Evolutionary conservation across 441 rosid species (phyloP).

Genomic region (Croton laevigatus): DNA sequence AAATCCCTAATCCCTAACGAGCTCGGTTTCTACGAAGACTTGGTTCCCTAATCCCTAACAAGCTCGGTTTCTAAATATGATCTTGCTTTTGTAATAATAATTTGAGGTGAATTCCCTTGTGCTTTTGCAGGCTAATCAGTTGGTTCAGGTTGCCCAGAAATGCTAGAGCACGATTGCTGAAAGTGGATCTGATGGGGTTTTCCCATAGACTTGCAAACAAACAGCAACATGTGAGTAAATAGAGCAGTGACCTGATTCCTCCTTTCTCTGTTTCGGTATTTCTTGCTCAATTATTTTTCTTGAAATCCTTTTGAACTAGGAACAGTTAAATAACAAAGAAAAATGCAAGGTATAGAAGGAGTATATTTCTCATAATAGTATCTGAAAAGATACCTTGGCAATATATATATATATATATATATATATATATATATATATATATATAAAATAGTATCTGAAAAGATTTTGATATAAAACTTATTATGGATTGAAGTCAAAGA

Average conservation of each 20-base stretch:
- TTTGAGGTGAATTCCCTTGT: constrained; percentile 6
- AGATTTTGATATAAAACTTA: too few species aligned
- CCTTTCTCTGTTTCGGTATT: constrained; percentile 2
- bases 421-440: too few species aligned
- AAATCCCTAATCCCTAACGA: too few species aligned
- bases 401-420: too few species aligned
- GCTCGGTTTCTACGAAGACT: too few species aligned
- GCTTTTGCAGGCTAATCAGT: constrained; percentile 74
- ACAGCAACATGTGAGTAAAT: constrained; percentile 79
- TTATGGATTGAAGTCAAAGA: too few species aligned
- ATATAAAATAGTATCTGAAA: too few species aligned
- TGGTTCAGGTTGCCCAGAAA: constrained; percentile 93
- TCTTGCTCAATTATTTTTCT: neutral
- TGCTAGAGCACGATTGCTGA: constrained; percentile 92
- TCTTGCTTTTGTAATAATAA: neutral
- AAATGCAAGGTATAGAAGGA: neutral
- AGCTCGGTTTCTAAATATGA: neutral
- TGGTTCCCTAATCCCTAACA: too few species aligned
- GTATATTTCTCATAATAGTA: neutral
- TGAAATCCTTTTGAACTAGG: neutral
- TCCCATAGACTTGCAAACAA: constrained; percentile 88
- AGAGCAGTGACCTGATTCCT: neutral
- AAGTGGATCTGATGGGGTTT: constrained; percentile 87
- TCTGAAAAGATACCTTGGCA: too few species aligned
- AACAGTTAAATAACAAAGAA: too few species aligned